phyloP scores from a whole-genome alignment of 2,329 filamentous ascomycete genomes.

The Thermothelomyces thermophilus region DNA sequence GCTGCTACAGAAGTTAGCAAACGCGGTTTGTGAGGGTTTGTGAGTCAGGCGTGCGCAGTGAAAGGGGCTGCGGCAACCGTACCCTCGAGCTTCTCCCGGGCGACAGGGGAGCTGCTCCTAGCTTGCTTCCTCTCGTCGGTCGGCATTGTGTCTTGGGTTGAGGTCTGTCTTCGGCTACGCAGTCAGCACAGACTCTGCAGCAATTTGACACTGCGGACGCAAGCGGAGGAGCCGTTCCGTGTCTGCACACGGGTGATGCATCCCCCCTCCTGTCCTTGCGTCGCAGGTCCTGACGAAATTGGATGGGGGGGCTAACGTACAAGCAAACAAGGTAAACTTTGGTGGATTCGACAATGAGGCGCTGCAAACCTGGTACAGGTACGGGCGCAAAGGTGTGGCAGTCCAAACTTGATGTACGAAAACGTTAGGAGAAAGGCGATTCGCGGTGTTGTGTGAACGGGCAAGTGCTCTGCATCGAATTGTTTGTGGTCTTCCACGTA shows the following conservation, averaged over 20 bases:
- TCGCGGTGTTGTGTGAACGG: neutral
- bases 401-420: neutral
- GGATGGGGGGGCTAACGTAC: constrained; percentile 11
- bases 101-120: constrained; percentile 38
- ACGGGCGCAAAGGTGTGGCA: neutral
- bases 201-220: neutral
- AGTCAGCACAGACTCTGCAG: neutral
- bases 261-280: neutral
- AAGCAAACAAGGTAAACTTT: constrained; percentile 15
- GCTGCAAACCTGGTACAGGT: no score
- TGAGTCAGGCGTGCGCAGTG: no score
- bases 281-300: neutral
- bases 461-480: neutral
- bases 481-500: constrained; percentile 6
- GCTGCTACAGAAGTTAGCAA: constrained; percentile 46
- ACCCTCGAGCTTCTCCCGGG: constrained; percentile 74
- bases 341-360: constrained; percentile 1
- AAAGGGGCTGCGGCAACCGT: constrained; percentile 22
- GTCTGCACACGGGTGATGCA: neutral
- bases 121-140: constrained; percentile 31
- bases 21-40: neutral
- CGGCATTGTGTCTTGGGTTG: constrained; percentile 19
- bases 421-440: neutral
- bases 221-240: neutral
- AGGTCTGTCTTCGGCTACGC: neutral